Evolutionary conservation across 1,284 basidiomycete genomes (phyloP), one percentile per base, ranked within the genome.

Genomic region (Porodaedalea pini): DNA sequence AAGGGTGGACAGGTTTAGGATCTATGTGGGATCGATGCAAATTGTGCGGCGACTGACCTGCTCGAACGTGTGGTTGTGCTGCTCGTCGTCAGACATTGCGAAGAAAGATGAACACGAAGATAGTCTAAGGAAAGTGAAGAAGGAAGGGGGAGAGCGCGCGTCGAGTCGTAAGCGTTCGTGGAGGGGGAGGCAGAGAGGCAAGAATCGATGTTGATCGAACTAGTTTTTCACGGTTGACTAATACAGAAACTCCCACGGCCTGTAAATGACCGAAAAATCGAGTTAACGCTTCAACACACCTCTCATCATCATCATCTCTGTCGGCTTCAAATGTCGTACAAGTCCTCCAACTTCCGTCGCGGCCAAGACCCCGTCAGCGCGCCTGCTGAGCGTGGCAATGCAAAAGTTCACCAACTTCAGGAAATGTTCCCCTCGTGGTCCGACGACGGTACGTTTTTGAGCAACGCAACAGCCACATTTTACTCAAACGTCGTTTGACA

Each of bases 401-500:
- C 71, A 0, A 75, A 88, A 64, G 78, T 81, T 13, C 70, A 75
- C 32, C 80, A 84, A 59, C 82, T 94, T 13, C 82, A 86, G 69
- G 92, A 92, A 69, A 71, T 85, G 60, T 94, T 93, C 69, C 84
- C 91, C 10, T 67, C 71, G 64, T 94, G 85, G 86, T 82, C 87
- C 68, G 80, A 79, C 65, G 91, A 94, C 68, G 88, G 88, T 85
- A 71, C 59, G 55, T 66, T 66, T 57, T 49, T n/a, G 25, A 27
- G 61, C 64, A 66, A 66, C 66, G 66, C 65, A 59, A 61, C 44
- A 13, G 40, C 56, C 43, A 36, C 49, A 19, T 36, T 51, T 44
- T 43, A 59, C 55, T 64, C 58, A 54, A 57, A 61, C 61, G 54
- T 31, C 45, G n/a, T 45, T 51, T 50, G 19, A 10, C 64, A 90